A percentile compares a stretch with the other conserved stretches of the same genome.
Conservation (phyloP, 768 basidiomycete genomes). For the Amanita pallidorosea region DNA sequence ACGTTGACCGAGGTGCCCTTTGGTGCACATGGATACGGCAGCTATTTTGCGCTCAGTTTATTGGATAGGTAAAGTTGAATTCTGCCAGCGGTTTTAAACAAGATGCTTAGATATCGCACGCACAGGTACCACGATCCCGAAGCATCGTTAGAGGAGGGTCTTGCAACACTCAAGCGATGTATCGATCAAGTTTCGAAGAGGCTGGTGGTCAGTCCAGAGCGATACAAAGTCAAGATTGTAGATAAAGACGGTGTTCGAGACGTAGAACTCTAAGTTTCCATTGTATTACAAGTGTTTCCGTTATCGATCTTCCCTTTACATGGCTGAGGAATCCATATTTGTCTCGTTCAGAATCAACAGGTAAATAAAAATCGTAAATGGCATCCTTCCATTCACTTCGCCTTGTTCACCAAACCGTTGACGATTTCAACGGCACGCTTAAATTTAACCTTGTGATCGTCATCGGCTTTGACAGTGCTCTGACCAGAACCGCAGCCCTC, state of each 20-base stretch:
- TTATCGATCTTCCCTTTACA: neutral
- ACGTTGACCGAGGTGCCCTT: constrained; percentile 85
- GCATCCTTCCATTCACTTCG: constrained; percentile 7
- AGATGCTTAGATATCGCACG: neutral
- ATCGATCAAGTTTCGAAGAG: constrained; percentile 83
- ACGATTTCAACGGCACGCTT: constrained; percentile 62
- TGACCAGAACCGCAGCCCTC: constrained; percentile 46
- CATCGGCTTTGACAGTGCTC: constrained; percentile 38
- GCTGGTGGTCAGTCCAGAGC: constrained; percentile 66
- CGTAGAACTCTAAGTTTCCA: constrained; percentile 45
- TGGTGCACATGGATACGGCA: constrained; percentile 91
- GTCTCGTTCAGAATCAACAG: no score
- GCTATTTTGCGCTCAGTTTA: constrained; percentile 86
- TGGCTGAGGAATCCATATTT: no score
- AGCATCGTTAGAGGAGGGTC: constrained; percentile 74
- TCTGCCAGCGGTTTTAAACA: neutral
- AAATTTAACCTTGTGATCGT: constrained; percentile 58
- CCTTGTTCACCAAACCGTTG: constrained; percentile 32
- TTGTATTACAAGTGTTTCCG: constrained; percentile 1
- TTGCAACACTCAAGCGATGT: constrained; percentile 76
- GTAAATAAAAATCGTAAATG: no score
- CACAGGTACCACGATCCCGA: constrained; percentile 85
- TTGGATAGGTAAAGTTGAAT: constrained; percentile 66
- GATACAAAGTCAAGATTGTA: constrained; percentile 84
- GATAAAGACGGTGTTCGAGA: constrained; percentile 87